Percentiles rank a stretch among this genome's conserved stretches.
Evolutionary conservation across 164 flowering plant species (phyloP).

Genomic region (Hamamelis virginiana): DNA sequence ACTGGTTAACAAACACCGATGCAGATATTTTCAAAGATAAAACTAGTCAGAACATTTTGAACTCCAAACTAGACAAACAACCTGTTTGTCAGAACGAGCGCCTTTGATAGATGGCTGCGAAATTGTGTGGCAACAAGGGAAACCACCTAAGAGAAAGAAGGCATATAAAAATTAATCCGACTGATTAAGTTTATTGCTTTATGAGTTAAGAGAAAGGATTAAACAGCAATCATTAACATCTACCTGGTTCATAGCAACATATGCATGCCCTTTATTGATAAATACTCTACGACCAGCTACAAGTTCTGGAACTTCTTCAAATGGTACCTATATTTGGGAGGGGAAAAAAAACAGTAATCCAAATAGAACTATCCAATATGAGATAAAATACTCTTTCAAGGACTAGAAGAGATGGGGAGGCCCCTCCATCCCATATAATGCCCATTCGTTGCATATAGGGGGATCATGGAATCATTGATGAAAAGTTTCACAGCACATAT

Average conservation of each 20-base stretch:
- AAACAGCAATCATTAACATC: constrained; percentile 6
- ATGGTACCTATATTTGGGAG: constrained; percentile 65
- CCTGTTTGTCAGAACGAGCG: constrained; percentile 89
- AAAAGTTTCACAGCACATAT: not conserved
- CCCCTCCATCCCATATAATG: not conserved
- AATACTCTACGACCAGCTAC: constrained; percentile 77
- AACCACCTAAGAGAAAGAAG: constrained; percentile 46
- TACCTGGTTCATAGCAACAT: constrained; percentile 87
- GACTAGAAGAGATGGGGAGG: not conserved
- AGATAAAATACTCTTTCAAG: not conserved
- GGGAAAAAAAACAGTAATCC: not conserved
- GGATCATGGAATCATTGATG: not conserved
- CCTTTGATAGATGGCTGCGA: constrained; percentile 78
- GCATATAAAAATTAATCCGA: not conserved
- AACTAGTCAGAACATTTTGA: not conserved
- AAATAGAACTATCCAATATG: not conserved
- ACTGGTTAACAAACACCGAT: not conserved
- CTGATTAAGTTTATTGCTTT: not conserved
- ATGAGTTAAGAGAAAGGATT: not conserved
- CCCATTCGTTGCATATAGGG: not conserved
- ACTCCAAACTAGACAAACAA: not conserved
- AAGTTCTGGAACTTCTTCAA: constrained; percentile 95
- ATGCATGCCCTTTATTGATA: constrained; percentile 71
- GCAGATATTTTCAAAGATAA: not conserved
- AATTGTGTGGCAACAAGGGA: constrained; percentile 79